These are phyloP conservation scores for Corymbia citriodora DNA, from an alignment of 441 rosid genomes.

Conservation along the genomic window DNA sequence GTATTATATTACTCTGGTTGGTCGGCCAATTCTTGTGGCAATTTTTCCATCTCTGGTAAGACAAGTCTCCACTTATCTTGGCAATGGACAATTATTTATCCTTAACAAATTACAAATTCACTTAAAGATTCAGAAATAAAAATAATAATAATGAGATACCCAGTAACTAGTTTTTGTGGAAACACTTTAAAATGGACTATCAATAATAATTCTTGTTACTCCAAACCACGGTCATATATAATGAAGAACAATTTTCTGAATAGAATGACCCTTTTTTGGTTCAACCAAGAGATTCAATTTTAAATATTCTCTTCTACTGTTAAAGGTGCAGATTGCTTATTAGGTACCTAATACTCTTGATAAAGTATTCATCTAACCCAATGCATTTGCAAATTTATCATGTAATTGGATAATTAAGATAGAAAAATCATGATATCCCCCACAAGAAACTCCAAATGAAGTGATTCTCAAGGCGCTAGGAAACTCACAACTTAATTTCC, in stretches of 20 bases:
- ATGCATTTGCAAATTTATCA: fast-evolving
- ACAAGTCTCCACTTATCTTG: not conserved
- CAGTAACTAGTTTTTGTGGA: too few relatives aligned
- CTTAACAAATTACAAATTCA: too few relatives aligned
- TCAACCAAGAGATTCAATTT: too few relatives aligned
- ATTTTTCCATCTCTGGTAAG: not conserved
- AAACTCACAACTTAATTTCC: not conserved
- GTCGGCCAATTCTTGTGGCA: not conserved
- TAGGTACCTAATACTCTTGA: too few relatives aligned
- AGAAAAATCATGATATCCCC: not conserved
- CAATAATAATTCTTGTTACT: too few relatives aligned
- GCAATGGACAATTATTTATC: not conserved
- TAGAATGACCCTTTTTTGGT: too few relatives aligned
- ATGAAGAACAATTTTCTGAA: too few relatives aligned
- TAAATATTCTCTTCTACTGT: too few relatives aligned
- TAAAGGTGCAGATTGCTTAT: too few relatives aligned
- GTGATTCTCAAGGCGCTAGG: not conserved
- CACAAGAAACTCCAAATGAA: not conserved
- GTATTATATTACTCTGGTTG: not conserved
- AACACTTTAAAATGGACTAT: not conserved
- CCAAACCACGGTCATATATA: too few relatives aligned
- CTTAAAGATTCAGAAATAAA: too few relatives aligned
- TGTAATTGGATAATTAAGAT: not conserved
- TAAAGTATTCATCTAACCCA: not conserved
- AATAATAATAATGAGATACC: too few relatives aligned